Conservation (phyloP, 2,329 filamentous ascomycete species). For the Colletotrichum sp. region DNA sequence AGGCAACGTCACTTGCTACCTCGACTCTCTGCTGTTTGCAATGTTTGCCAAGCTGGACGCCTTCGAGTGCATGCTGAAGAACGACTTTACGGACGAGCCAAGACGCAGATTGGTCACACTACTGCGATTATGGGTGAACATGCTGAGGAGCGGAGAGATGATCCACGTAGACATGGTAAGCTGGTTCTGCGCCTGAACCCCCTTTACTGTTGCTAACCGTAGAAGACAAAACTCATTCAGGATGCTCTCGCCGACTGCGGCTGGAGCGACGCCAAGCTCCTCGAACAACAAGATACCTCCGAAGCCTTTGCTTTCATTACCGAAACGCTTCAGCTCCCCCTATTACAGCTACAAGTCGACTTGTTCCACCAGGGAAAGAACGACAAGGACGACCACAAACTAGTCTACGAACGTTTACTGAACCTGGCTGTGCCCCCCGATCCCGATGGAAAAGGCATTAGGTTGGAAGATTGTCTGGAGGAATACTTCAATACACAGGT, state of each 20-base stretch:
- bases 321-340: constrained; percentile 82
- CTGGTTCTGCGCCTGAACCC: background rate
- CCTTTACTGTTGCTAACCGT: constrained; percentile 27
- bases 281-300: constrained; percentile 93
- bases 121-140: constrained; percentile 89
- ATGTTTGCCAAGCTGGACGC: constrained; percentile 93
- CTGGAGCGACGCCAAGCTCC: constrained; percentile 78
- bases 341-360: constrained; percentile 91
- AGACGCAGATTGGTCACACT: constrained; percentile 77
- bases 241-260: constrained; percentile 83
- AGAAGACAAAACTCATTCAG: constrained; percentile 80
- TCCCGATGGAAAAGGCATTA: constrained; percentile 72
- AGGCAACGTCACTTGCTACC: constrained; percentile 87
- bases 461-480: constrained; percentile 89
- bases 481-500: constrained; percentile 95
- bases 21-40: constrained; percentile 89
- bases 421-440: constrained; percentile 89
- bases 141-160: constrained; percentile 82
- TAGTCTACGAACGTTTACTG: constrained; percentile 87
- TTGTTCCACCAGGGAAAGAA: constrained; percentile 91
- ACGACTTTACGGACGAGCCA: constrained; percentile 73
- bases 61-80: constrained; percentile 91
- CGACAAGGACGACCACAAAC: constrained; percentile 88
- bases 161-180: constrained; percentile 84
- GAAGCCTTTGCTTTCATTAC: constrained; percentile 97